Evolutionary conservation across 495 filamentous ascomycete genomes (phyloP), one percentile per base, ranked within the genome.

Genomic region (Penicillium canariense): DNA sequence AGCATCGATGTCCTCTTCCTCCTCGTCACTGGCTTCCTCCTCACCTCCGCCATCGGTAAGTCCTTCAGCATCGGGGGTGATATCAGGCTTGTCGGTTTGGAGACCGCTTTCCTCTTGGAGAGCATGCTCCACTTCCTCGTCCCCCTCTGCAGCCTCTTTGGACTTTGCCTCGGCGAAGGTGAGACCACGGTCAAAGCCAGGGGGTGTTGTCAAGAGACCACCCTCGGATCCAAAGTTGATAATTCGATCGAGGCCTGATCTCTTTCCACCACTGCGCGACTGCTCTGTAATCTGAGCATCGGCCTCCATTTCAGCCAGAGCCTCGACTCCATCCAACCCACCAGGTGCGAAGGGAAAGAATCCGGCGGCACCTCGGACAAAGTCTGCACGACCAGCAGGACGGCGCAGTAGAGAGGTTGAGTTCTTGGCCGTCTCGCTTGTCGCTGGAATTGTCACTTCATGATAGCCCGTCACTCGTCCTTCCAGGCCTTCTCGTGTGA

Each of bases 321-420:
- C 86, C 63, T 92, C 86, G n/a, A 96, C 84, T 4, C 85, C 84
- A 48, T 97, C 94, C 30, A 97, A 67, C 4, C 94, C 94, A 40
- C 95, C 94, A 1, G 95, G 95, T 1, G 90, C 87, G 63, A 98
- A 98, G 4, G 94, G 94, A 56, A 96, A 94, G 74, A 96, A 97
- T 0, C 94, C 95, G 18, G 92, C 89, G 17, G 88, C 91, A 14
- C 94, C 94, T n/a, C 94, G 81, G 18, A 98, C 92, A 68, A 97
- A 96, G 47, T 97, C 92, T 32, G 89, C 90, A 58, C 89, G 83
- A 52, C 82, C 84, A 34, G 92, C 94, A 23, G 93, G 93, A 61
- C 94, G 94, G 34, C 94, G 82, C 9, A 89, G 72, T 32, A 98
- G 77, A 0, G 91, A 96, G 0, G 95, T 98, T 20, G 92, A 97